Base-by-base conservation (phyloP, 805 yeast genomes). In the Zygoascus flipseniorum region DNA sequence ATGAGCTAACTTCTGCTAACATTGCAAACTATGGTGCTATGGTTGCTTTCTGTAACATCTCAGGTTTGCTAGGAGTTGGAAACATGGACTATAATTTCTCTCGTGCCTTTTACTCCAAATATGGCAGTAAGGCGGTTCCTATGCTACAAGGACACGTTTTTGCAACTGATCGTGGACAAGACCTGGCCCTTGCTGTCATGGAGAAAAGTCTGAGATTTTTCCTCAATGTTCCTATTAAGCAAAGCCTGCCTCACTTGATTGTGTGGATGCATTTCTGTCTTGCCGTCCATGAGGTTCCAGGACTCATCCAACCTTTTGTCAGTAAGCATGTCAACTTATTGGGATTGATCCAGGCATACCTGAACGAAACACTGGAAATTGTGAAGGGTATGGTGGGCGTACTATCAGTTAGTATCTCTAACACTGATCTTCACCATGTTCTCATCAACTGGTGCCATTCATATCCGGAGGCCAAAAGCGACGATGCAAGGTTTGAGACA, bases 251-350 rank as follows among this genome's bases (percentile, higher is more conserved):
- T 11, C 95, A 87, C 71, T 74, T 83, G 2, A 74, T 86, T 46
- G 84, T 89, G 1, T 86, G 92, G 89, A 68, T 85, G 8, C 85
- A 87, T 62, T 88, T 85, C 61, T 68, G 87, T 20, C 71, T 82
- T 11, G 75, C 92, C 8, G 20, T 58, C 37, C 20, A 53, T 16
- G 56, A 55, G 8, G 8, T 46, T 31, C 37, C 49, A 8, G 49
- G 31, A 16, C 41, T 46, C 41, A 19, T 18, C 16, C 18, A 11
- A 18, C 26, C 26, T 14, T 42, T 42, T 18, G 13, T 42, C 9
- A 18, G 14, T 5, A 16, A 19, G 44, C 26, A 18, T 42, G 18
- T 18, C 13, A 42, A 42, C 44, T 8, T 18, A 11, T n/a, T 46
- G 31, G 49, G 42, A 3, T 32, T 46, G 39, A 11, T 31, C n/a